phyloP scores from a whole-genome alignment of 495 filamentous ascomycete genomes.

The Usnea hakonensis region DNA sequence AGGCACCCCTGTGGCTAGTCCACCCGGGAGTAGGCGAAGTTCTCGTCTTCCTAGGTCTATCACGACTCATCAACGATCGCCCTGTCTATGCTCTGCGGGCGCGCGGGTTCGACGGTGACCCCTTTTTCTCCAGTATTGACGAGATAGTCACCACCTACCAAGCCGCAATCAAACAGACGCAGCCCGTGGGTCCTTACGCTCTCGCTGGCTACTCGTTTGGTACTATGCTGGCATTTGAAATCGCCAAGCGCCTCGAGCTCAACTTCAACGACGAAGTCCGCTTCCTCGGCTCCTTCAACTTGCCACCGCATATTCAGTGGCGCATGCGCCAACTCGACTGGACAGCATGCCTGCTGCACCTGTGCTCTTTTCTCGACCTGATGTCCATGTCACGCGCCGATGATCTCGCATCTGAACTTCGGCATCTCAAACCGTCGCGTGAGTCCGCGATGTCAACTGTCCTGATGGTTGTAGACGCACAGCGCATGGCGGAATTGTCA shows the following conservation, averaged over 20 bases:
- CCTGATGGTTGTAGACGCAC: constrained; percentile 22
- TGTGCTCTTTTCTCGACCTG: constrained; percentile 44
- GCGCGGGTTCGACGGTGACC: constrained; percentile 41
- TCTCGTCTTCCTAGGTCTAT: constrained; percentile 47
- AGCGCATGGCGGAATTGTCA: constrained; percentile 34
- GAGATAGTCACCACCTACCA: constrained; percentile 37
- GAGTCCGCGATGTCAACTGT: constrained; percentile 26
- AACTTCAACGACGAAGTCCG: constrained; percentile 26
- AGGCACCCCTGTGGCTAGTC: constrained; percentile 48
- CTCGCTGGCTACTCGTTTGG: constrained; percentile 51
- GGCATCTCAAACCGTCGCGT: constrained; percentile 3
- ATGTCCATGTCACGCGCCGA: constrained; percentile 32
- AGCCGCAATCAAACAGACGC: constrained; percentile 34
- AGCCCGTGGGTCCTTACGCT: constrained; percentile 49
- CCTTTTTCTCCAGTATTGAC: constrained; percentile 29
- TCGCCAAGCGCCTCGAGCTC: constrained; percentile 40
- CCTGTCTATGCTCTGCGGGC: constrained; percentile 49
- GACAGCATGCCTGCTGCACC: constrained; percentile 37
- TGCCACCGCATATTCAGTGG: constrained; percentile 46
- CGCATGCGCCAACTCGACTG: constrained; percentile 45
- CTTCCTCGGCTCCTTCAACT: constrained; percentile 31
- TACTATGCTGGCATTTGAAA: constrained; percentile 47
- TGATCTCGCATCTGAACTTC: constrained; percentile 19
- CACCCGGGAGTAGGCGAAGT: constrained; percentile 53
- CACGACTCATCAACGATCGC: constrained; percentile 40